These are phyloP conservation scores for Cucurbita ficifolia DNA, from an alignment of 306 rosid species.

Conservation along the genomic window DNA sequence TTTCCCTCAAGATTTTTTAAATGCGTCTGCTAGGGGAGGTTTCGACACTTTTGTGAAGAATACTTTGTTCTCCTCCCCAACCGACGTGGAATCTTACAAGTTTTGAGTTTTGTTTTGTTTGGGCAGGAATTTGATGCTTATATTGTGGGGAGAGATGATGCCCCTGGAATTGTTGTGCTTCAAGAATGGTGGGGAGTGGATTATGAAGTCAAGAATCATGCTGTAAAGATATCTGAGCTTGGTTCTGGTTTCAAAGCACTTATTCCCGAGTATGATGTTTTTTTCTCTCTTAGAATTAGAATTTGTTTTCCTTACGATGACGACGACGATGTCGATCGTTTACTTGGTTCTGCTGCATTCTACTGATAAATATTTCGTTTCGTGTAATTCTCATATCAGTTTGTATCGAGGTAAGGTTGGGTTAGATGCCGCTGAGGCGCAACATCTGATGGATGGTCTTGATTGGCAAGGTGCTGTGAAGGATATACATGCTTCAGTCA, in stretches of 20 bases:
- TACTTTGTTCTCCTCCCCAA: no score
- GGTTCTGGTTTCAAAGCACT: conserved; percentile 75
- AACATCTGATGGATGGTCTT: conserved; percentile 72
- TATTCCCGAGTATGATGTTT: conserved; percentile 63
- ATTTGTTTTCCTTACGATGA: background rate
- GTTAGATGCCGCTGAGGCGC: conserved; percentile 85
- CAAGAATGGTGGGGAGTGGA: conserved; percentile 98
- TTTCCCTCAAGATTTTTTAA: no score
- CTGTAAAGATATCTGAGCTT: conserved; percentile 57
- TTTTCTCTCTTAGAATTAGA: background rate
- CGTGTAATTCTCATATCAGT: conserved; percentile 13
- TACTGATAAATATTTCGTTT: background rate
- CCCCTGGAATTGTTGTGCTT: conserved; percentile 80
- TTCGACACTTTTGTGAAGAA: no score
- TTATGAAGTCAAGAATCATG: conserved; percentile 69
- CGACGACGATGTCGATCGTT: background rate
- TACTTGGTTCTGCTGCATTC: background rate
- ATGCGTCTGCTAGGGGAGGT: no score
- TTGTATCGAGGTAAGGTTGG: conserved; percentile 79
- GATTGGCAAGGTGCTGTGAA: conserved; percentile 97
- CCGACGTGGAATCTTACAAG: no score
- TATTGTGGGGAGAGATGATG: conserved; percentile 67
- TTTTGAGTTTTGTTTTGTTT: conserved; percentile 1
- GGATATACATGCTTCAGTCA: conserved; percentile 68
- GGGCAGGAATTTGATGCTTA: conserved; percentile 67